Percentiles rank a stretch among this genome's conserved stretches.
phyloP scores from a whole-genome alignment of 441 rosid genomes.

The Erysimum pusillum region DNA sequence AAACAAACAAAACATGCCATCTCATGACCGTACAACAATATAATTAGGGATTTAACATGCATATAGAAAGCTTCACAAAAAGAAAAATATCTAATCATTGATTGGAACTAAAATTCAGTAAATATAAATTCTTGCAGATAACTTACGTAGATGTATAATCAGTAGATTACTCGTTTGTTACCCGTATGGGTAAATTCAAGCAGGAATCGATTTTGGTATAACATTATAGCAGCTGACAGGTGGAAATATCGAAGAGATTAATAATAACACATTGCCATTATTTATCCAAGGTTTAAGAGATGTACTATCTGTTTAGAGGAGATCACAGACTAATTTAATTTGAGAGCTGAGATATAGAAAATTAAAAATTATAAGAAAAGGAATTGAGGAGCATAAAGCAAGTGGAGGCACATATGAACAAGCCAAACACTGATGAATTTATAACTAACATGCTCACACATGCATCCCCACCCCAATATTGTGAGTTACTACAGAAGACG shows the following conservation, averaged over 20 bases:
- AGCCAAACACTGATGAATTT: conserved; percentile 11
- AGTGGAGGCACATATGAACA: conserved; percentile 35
- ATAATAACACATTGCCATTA: no score
- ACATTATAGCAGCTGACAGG: neutral
- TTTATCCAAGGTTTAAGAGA: neutral
- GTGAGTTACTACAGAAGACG: neutral
- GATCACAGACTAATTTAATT: neutral
- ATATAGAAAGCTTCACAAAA: conserved; percentile 19
- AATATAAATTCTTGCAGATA: neutral
- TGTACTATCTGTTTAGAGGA: conserved; percentile 13
- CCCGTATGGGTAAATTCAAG: neutral
- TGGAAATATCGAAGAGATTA: neutral
- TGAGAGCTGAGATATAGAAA: conserved; percentile 4
- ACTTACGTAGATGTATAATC: neutral
- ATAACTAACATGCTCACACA: conserved; percentile 46
- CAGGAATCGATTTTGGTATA: neutral
- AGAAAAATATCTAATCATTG: conserved; percentile 36
- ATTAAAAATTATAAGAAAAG: neutral
- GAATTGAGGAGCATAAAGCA: conserved; percentile 23
- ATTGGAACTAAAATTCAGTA: conserved; percentile 24
- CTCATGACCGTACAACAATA: conserved; percentile 42
- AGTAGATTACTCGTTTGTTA: neutral
- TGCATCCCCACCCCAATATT: conserved; percentile 22
- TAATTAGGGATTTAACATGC: conserved; percentile 39
- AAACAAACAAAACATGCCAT: conserved; percentile 42